Conservation (phyloP, 768 basidiomycete genomes). For the Porpolomopsis calyptriformis region DNA sequence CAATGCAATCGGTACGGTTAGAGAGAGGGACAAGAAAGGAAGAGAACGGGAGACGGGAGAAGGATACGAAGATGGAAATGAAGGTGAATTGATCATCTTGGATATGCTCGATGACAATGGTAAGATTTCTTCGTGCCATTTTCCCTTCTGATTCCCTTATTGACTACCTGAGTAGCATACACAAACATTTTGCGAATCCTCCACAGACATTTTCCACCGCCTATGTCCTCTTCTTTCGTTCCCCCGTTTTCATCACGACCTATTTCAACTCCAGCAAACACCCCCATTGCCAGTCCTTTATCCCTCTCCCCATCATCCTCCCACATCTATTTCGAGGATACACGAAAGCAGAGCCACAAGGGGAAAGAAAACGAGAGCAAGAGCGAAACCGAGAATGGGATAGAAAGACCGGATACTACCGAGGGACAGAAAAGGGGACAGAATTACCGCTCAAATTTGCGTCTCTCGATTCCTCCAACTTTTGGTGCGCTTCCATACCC, state of each 20-base stretch:
- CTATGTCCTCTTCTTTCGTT: conserved; percentile 33
- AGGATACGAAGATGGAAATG: conserved; percentile 1
- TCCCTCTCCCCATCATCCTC: conserved; percentile 13
- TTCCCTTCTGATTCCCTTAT: background rate
- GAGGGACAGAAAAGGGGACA: background rate
- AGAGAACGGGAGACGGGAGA: background rate
- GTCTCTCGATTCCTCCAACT: background rate
- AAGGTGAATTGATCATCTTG: conserved; percentile 26
- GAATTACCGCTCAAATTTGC: conserved; percentile 9
- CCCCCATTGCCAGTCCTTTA: conserved; percentile 15
- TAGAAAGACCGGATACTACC: background rate
- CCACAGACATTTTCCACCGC: conserved; percentile 22
- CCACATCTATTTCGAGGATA: background rate
- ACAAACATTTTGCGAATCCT: conserved; percentile 28
- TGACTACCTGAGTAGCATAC: conserved; percentile 17
- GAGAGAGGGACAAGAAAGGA: background rate
- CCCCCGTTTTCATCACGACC: conserved; percentile 13
- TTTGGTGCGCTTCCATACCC: conserved; percentile 47
- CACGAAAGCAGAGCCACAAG: background rate
- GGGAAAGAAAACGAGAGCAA: background rate
- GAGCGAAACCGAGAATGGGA: background rate
- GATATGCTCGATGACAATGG: conserved; percentile 27
- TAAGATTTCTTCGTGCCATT: conserved; percentile 1
- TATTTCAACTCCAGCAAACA: conserved; percentile 12
- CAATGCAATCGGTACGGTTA: background rate